phyloP scores from a whole-genome alignment of 2,329 filamentous ascomycete species.

The Leptodontidium sp. region DNA sequence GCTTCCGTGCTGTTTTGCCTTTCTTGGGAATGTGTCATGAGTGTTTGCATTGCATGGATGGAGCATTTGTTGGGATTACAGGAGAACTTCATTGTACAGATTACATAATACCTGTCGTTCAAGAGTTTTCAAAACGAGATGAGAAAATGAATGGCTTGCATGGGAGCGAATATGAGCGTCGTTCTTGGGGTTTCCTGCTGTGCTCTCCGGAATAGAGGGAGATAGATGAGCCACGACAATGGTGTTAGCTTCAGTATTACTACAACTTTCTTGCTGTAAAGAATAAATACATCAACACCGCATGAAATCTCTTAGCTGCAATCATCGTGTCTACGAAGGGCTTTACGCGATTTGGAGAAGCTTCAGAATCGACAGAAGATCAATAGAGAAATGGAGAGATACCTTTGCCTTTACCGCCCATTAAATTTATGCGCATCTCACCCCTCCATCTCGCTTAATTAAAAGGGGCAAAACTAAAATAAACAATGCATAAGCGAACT shows the following conservation, averaged over 20 bases:
- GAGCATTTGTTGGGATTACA: slow-evolving; percentile 2
- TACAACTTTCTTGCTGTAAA: background rate
- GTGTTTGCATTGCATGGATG: slow-evolving; percentile 16
- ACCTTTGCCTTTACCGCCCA: too few species aligned
- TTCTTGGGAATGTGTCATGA: background rate
- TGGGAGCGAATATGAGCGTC: background rate
- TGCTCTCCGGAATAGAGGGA: background rate
- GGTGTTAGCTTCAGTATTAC: background rate
- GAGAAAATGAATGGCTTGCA: background rate
- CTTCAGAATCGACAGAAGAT: too few species aligned
- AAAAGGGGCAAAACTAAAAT: background rate
- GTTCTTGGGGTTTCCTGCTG: background rate
- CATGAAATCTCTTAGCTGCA: background rate
- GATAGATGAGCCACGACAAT: background rate
- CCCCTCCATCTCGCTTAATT: slow-evolving; percentile 11
- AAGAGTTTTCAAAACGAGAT: background rate
- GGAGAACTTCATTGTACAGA: background rate
- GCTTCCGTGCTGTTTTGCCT: too few species aligned
- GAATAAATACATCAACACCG: background rate
- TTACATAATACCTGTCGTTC: background rate
- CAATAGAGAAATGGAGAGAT: too few species aligned
- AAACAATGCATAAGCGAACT: background rate
- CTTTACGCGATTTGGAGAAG: too few species aligned
- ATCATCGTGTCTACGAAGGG: too few species aligned
- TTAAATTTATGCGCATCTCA: too few species aligned